These are phyloP conservation scores for Solanum raphanifolium DNA, from an alignment of 257 asterid species.

Conservation along the genomic window DNA sequence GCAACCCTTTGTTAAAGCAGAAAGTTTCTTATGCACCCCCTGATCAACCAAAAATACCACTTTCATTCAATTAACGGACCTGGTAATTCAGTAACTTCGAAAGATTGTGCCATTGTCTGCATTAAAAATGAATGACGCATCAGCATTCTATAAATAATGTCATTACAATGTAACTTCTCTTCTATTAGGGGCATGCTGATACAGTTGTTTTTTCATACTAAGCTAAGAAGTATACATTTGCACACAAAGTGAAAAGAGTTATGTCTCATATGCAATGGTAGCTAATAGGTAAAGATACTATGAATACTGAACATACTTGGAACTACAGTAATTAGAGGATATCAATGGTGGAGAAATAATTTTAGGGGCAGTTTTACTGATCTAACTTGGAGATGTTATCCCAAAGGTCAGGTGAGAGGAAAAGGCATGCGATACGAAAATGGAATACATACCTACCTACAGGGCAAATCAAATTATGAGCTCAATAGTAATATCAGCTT, in stretches of 20 bases:
- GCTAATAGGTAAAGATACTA: not conserved
- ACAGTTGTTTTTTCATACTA: not conserved
- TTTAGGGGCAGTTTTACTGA: not conserved
- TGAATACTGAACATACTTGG: not conserved
- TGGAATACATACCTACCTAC: not conserved
- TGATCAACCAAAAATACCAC: constrained; percentile 7
- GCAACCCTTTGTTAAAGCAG: not conserved
- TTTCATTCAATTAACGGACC: constrained; percentile 34
- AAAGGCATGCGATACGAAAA: not conserved
- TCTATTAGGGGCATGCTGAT: not conserved
- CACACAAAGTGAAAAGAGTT: not conserved
- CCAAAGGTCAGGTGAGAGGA: not conserved
- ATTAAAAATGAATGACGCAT: constrained; percentile 4
- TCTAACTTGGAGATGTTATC: not conserved
- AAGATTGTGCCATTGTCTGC: constrained; percentile 90
- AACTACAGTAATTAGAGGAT: not conserved
- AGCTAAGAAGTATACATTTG: not conserved
- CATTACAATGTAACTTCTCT: not conserved
- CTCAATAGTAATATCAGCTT: not conserved
- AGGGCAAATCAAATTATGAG: not conserved
- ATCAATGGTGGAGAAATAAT: not conserved
- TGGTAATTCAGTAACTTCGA: constrained; percentile 95
- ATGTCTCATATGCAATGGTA: not conserved
- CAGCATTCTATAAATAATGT: not conserved
- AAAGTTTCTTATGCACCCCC: not conserved